Base-by-base conservation (phyloP, 225 moss, liverwort and hornwort genomes). In the Straminergon stramineum region DNA sequence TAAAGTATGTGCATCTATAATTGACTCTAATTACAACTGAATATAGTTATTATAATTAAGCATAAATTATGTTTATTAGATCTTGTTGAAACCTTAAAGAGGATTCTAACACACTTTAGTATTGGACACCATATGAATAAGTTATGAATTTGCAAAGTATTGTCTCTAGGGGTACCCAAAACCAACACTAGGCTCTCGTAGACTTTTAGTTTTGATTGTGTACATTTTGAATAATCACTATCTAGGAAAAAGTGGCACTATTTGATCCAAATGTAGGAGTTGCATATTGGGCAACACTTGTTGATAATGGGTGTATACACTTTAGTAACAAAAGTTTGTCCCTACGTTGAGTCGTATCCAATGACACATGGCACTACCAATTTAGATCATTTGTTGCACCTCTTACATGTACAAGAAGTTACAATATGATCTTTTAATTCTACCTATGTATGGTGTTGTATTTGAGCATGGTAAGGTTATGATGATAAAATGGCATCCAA, bases 261-360 rank as follows among this genome's bases (percentile, higher is more conserved):
- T 73, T 17, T 30, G 6, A 30, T 74, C 10, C 6, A 75, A 75
- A 43, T 27, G 15, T 6, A 48, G 3, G 27, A 48, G 6, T 11
- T 0, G 1, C 32, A 32, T 51, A 31, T 75, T 31, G 2, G 5
- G 0, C 0, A 34, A 1, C 48, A 48, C 48, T 48, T 76, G 13
- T 75, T 75, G 7, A 75, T 17, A 48, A 48, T 52, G 2, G 7
- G 1, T 52, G 13, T 20, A 52, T 2, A 52, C 20, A 19, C 32
- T 1, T 32, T 76, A 7, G 4, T 3, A 19, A 51, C 12, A 74
- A 52, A 76, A 20, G 1, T 75, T 17, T 28, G 6, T 75, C 48
- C 3, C 10, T 11, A 45, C 17, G 0, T 30, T 45, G 17, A 74
- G 2, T 2, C 1, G 0, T 3, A 45, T 17, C 17, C 17, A 43